phyloP scores from a whole-genome alignment of 768 basidiomycete genomes.

The Mycena albidolilacea region DNA sequence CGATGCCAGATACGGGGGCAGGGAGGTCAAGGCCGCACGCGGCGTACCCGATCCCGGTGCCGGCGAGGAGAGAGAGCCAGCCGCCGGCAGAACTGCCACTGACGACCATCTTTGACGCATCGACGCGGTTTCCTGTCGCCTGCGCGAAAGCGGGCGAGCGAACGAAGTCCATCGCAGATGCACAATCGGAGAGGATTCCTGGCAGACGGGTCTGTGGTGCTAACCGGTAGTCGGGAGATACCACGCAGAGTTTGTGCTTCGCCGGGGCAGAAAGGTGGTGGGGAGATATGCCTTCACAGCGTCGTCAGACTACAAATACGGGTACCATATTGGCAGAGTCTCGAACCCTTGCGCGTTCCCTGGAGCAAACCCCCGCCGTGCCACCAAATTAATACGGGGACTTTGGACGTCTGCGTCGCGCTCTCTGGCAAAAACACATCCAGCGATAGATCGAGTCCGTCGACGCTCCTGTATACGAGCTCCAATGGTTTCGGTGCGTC shows the following conservation, averaged over 20 bases:
- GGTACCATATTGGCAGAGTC: neutral
- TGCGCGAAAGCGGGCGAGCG: conserved; percentile 44
- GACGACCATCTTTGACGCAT: conserved; percentile 48
- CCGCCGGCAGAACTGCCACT: conserved; percentile 59
- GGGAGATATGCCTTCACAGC: conserved; percentile 46
- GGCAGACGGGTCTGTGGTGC: conserved; percentile 47
- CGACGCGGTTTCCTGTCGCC: conserved; percentile 48
- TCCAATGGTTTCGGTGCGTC: conserved; percentile 43
- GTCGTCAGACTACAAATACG: conserved; percentile 4
- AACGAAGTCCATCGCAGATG: conserved; percentile 52
- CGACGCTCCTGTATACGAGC: conserved; percentile 49
- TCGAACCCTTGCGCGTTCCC: conserved; percentile 48
- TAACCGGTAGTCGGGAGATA: neutral
- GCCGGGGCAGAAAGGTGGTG: conserved; percentile 52
- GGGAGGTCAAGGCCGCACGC: conserved; percentile 51
- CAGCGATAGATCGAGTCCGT: conserved; percentile 51
- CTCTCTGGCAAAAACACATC: conserved; percentile 53
- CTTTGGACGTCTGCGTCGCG: conserved; percentile 48
- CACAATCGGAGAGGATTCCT: conserved; percentile 52
- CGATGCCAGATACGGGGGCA: conserved; percentile 48
- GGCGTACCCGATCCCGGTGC: conserved; percentile 53
- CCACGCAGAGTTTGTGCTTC: conserved; percentile 49
- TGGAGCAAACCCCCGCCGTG: conserved; percentile 55
- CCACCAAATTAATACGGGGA: conserved; percentile 54
- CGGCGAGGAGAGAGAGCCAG: conserved; percentile 53